Conservation (phyloP, 768 basidiomycete species). For the Trametes cubensis region DNA sequence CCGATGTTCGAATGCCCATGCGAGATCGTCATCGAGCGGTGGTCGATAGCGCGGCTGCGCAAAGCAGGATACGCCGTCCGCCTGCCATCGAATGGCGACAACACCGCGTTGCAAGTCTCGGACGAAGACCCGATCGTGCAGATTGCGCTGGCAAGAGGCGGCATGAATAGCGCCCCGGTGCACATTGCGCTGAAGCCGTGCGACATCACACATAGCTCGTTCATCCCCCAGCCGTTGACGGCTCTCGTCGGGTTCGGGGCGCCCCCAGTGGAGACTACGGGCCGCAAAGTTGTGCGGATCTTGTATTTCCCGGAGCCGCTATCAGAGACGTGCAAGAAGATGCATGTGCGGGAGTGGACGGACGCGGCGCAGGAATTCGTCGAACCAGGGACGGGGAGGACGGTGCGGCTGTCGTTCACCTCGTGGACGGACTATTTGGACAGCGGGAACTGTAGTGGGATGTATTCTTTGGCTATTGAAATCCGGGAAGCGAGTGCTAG, state of each 20-base stretch:
- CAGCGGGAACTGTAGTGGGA: neutral
- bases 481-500: neutral
- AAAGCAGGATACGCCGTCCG: slow-evolving; percentile 1
- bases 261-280: neutral
- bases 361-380: neutral
- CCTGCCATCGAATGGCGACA: neutral
- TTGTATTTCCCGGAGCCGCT: neutral
- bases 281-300: neutral
- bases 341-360: neutral
- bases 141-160: neutral
- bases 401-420: neutral
- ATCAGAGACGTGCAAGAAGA: neutral
- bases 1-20: neutral
- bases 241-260: neutral
- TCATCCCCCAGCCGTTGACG: neutral
- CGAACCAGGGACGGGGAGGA: neutral
- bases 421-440: slow-evolving; percentile 2
- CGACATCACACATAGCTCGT: neutral
- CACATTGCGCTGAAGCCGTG: neutral
- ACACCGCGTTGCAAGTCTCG: neutral
- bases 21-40: neutral
- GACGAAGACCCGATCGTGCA: too few relatives aligned
- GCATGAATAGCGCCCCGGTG: neutral
- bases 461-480: slow-evolving; percentile 3
- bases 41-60: neutral